These are phyloP conservation scores for Capsicum rhomboideum DNA, from an alignment of 257 asterid species.

Conservation along the genomic window DNA sequence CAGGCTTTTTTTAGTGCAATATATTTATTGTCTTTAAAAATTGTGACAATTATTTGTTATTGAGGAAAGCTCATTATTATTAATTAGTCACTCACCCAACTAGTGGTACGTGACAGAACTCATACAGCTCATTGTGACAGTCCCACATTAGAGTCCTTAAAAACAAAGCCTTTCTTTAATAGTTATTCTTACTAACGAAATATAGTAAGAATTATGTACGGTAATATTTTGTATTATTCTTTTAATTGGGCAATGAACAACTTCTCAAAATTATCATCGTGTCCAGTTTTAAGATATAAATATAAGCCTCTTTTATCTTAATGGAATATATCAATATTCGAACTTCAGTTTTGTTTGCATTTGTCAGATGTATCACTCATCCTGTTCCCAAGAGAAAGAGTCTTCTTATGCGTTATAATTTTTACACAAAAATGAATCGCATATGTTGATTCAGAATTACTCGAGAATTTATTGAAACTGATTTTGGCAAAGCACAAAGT, in stretches of 20 bases:
- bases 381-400: not conserved
- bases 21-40: not conserved
- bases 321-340: not conserved
- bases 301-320: not conserved
- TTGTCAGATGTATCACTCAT: not conserved
- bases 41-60: not conserved
- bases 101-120: constrained; percentile 6
- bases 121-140: constrained; percentile 31
- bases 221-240: not conserved
- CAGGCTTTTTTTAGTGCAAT: not conserved
- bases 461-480: not conserved
- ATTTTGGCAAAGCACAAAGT: not conserved
- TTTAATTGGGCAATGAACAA: not conserved
- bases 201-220: not conserved
- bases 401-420: not conserved
- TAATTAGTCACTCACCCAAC: not conserved
- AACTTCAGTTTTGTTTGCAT: not conserved
- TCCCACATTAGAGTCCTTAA: not conserved
- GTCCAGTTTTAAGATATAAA: not conserved
- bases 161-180: not conserved
- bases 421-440: not conserved
- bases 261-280: not conserved
- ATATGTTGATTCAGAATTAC: not conserved
- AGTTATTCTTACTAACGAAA: not conserved
- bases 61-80: not conserved